phyloP scores from a whole-genome alignment of 1,284 basidiomycete species.

The Tremellales sp. region DNA sequence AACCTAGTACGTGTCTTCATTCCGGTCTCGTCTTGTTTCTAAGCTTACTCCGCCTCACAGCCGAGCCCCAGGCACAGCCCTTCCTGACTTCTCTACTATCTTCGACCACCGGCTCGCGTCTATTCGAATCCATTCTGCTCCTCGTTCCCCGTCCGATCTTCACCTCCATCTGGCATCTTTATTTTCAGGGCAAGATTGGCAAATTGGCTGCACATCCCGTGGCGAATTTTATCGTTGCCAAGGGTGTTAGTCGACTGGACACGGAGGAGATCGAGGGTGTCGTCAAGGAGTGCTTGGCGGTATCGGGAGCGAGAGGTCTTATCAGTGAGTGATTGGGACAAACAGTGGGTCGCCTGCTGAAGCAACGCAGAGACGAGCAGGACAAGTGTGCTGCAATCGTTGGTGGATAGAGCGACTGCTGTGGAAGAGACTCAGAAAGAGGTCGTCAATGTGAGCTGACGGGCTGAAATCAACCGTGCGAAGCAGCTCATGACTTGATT shows the following conservation, averaged over 20 bases:
- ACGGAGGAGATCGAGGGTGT: constrained; percentile 58
- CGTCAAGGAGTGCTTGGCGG: constrained; percentile 57
- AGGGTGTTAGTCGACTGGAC: constrained; percentile 62
- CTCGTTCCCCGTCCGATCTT: constrained; percentile 64
- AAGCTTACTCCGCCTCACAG: constrained; percentile 10
- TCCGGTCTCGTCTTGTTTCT: not conserved
- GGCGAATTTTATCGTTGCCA: constrained; percentile 85
- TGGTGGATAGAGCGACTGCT: constrained; percentile 62
- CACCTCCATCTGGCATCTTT: constrained; percentile 65
- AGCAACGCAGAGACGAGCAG: constrained; percentile 54
- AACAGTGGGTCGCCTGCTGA: constrained; percentile 6
- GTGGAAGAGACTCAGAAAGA: constrained; percentile 48
- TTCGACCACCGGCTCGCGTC: constrained; percentile 79
- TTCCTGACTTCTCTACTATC: constrained; percentile 67
- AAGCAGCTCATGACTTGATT: constrained; percentile 1
- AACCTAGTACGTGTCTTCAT: constrained; percentile 51
- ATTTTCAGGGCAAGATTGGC: constrained; percentile 66
- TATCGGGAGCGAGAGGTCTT: constrained; percentile 53
- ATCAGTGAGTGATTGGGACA: constrained; percentile 52
- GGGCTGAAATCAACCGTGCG: constrained; percentile 4
- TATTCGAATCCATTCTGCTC: constrained; percentile 71
- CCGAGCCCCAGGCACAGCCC: constrained; percentile 26
- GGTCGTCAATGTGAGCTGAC: constrained; percentile 42
- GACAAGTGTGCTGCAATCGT: constrained; percentile 64
- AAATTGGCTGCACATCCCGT: constrained; percentile 77